Conservation (phyloP, 192 early-diverging fungal species). For the Podila minutissima region DNA sequence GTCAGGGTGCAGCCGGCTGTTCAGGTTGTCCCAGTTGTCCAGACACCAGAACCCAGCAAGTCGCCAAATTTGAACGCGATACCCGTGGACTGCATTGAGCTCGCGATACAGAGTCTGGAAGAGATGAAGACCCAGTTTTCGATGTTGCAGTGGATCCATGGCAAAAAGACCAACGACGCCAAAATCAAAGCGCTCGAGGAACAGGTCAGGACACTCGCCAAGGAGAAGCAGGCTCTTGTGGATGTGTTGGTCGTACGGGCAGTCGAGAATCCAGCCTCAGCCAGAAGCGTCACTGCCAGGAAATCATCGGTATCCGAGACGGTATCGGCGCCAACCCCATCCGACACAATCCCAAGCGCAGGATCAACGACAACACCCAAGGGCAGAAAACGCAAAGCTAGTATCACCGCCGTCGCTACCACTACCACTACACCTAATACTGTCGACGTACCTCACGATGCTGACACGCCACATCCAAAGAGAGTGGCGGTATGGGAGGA, state of each 20-base stretch:
- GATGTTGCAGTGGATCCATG: conserved; percentile 20
- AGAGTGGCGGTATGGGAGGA: too few species aligned
- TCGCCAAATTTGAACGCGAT: neutral
- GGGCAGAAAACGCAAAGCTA: neutral
- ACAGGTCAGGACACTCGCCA: conserved; percentile 21
- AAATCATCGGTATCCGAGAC: neutral
- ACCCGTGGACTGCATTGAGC: conserved; percentile 12
- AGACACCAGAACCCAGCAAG: neutral
- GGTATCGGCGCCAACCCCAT: neutral
- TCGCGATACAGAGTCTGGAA: conserved; percentile 15
- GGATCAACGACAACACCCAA: neutral
- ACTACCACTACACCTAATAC: neutral
- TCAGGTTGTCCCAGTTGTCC: too few species aligned
- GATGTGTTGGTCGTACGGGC: neutral
- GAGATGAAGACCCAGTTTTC: conserved; percentile 27
- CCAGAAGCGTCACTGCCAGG: too few species aligned
- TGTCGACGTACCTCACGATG: neutral
- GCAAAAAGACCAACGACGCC: conserved; percentile 1
- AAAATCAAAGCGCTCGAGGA: conserved; percentile 3
- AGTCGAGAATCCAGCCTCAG: neutral
- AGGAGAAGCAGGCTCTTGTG: conserved; percentile 12
- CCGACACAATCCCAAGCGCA: neutral
- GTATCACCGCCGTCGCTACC: neutral
- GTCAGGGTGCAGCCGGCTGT: neutral
- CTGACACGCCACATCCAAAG: too few species aligned